Evolutionary conservation across 192 early-diverging fungal species (phyloP).

Genomic region (Haplosporangium gracile): DNA sequence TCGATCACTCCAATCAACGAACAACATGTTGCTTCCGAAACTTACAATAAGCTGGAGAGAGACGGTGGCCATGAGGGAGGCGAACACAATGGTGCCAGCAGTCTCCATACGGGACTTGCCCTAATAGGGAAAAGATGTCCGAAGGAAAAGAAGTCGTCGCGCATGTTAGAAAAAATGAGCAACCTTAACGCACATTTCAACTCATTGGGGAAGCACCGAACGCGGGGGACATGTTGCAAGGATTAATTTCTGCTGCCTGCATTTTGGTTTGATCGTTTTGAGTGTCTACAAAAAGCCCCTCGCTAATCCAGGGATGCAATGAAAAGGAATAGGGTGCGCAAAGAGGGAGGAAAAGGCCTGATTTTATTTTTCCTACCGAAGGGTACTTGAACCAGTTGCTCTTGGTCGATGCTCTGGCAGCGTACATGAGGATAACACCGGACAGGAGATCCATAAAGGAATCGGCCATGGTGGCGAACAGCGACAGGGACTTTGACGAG

Average conservation of each 20-base stretch:
- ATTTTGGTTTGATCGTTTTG: neutral
- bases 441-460: constrained; percentile 86
- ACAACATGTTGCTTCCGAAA: neutral
- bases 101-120: constrained; percentile 84
- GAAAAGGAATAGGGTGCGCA: neutral
- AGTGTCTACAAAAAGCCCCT: neutral
- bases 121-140: constrained; percentile 20
- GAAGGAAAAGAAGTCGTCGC: neutral
- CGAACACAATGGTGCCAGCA: constrained; percentile 83
- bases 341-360: neutral
- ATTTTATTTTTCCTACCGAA: constrained; percentile 56
- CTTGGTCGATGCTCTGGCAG: constrained; percentile 70
- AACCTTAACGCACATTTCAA: neutral
- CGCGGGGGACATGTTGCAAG: neutral
- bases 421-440: constrained; percentile 72
- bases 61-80: constrained; percentile 81
- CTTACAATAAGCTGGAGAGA: constrained; percentile 76
- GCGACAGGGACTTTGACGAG: constrained; percentile 76
- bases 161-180: neutral
- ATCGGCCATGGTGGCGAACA: constrained; percentile 87
- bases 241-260: neutral
- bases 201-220: neutral
- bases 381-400: constrained; percentile 79
- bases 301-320: neutral
- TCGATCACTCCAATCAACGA: neutral